phyloP scores from a whole-genome alignment of 805 yeast species.

The Huiozyma sinensis region DNA sequence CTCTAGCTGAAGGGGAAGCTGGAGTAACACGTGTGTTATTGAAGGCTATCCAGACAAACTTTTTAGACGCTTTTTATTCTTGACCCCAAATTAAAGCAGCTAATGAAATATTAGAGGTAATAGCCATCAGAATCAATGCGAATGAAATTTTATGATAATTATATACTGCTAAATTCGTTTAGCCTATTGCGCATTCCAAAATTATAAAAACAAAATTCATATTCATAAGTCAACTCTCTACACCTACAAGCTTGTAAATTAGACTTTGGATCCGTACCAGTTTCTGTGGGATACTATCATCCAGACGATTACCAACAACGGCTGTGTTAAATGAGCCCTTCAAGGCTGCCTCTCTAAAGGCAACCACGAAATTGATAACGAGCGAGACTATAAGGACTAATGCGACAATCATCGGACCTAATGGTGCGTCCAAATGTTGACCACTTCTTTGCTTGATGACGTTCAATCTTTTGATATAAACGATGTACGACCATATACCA shows the following conservation, averaged over 20 bases:
- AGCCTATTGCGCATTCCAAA: too few relatives aligned
- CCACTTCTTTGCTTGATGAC: conserved; percentile 76
- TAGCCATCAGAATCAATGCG: too few relatives aligned
- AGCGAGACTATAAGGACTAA: conserved; percentile 56
- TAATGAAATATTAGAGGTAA: too few relatives aligned
- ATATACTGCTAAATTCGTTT: too few relatives aligned
- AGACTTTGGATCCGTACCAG: conserved; percentile 14
- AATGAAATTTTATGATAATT: too few relatives aligned
- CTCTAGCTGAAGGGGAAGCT: conserved; percentile 3
- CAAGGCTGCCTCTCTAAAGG: conserved; percentile 35
- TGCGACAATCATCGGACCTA: conserved; percentile 81
- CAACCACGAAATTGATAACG: conserved; percentile 59
- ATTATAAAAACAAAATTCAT: too few relatives aligned
- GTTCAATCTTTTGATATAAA: conserved; percentile 59
- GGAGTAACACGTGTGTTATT: conserved; percentile 10
- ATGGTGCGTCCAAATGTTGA: conserved; percentile 75
- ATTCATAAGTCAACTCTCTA: too few relatives aligned
- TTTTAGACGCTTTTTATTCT: conserved; percentile 7
- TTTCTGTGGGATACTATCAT: conserved; percentile 8
- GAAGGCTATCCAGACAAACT: conserved; percentile 19
- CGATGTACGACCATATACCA: conserved; percentile 81
- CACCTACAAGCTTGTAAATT: too few relatives aligned
- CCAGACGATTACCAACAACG: background rate
- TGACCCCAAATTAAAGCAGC: background rate
- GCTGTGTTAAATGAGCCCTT: background rate